phyloP scores from a whole-genome alignment of 2,329 filamentous ascomycete genomes.

The Macroventuria anomochaeta region DNA sequence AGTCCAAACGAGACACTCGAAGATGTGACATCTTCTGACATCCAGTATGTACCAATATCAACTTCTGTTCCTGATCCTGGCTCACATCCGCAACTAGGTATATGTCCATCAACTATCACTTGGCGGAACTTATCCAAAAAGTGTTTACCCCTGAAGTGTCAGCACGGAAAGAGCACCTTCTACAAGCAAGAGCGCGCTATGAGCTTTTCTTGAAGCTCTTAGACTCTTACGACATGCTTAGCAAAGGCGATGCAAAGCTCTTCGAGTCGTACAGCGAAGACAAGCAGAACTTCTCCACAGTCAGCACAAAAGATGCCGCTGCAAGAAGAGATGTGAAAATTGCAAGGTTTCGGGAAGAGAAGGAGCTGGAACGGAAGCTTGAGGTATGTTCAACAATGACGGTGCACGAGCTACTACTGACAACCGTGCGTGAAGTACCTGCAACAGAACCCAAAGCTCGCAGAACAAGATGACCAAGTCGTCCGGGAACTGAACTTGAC shows the following conservation, averaged over 20 bases:
- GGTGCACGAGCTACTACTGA: conserved; percentile 4
- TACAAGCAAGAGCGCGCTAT: conserved; percentile 71
- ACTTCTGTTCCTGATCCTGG: not conserved
- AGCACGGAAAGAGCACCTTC: conserved; percentile 65
- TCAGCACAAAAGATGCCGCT: conserved; percentile 69
- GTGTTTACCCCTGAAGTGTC: conserved; percentile 62
- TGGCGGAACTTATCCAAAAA: conserved; percentile 80
- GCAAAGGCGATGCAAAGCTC: conserved; percentile 68
- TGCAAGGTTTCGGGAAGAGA: conserved; percentile 81
- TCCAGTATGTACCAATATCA: conserved; percentile 64
- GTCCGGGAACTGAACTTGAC: conserved; percentile 80
- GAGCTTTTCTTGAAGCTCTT: conserved; percentile 78
- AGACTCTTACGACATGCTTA: conserved; percentile 79
- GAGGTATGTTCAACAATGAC: conserved; percentile 58
- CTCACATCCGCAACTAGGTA: conserved; percentile 59
- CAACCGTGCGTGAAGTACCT: conserved; percentile 57
- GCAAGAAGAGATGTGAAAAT: conserved; percentile 84
- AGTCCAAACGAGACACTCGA: conserved; percentile 89
- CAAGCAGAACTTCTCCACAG: conserved; percentile 74
- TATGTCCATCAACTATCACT: conserved; percentile 75
- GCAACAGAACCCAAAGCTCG: conserved; percentile 63
- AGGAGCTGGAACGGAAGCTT: conserved; percentile 81
- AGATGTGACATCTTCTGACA: conserved; percentile 81
- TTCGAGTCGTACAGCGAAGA: conserved; percentile 76
- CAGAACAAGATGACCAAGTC: conserved; percentile 82